phyloP scores from a whole-genome alignment of 2,329 filamentous ascomycete genomes.

The Colletotrichum sp. region DNA sequence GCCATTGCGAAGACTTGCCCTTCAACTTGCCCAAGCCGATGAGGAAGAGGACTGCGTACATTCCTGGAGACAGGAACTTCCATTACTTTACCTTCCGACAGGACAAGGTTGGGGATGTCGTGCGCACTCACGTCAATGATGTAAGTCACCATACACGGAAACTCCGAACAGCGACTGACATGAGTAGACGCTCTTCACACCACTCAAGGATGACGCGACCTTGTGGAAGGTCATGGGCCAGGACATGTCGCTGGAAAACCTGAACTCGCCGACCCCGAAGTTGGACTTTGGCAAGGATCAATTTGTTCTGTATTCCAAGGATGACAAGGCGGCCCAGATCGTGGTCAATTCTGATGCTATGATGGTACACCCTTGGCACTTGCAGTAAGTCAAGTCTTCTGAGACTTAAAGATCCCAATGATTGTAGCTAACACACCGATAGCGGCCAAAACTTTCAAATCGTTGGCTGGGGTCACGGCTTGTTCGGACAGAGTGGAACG shows the following conservation, averaged over 20 bases:
- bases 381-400: constrained; percentile 19
- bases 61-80: constrained; percentile 20
- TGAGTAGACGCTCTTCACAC: constrained; percentile 17
- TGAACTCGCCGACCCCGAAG: constrained; percentile 6
- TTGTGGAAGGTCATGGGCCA: constrained; percentile 14
- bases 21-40: constrained; percentile 23
- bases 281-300: constrained; percentile 16
- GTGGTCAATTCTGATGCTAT: constrained; percentile 25
- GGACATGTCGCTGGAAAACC: constrained; percentile 4
- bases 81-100: constrained; percentile 19
- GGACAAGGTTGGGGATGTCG: constrained; percentile 1
- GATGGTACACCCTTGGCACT: constrained; percentile 28
- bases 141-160: not conserved
- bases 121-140: constrained; percentile 12
- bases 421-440: not conserved
- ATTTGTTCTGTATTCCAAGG: constrained; percentile 19
- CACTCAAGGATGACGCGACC: constrained; percentile 17
- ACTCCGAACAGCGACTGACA: accelerated
- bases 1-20: constrained; percentile 21
- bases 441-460: constrained; percentile 59
- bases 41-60: constrained; percentile 20
- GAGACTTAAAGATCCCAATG: not conserved
- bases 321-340: constrained; percentile 25
- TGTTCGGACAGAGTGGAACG: constrained; percentile 33
- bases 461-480: constrained; percentile 32